These are phyloP conservation scores for Cyanidioschyzon merolae DNA, from an alignment of 23 red algal genomes.

Conservation along the genomic window DNA sequence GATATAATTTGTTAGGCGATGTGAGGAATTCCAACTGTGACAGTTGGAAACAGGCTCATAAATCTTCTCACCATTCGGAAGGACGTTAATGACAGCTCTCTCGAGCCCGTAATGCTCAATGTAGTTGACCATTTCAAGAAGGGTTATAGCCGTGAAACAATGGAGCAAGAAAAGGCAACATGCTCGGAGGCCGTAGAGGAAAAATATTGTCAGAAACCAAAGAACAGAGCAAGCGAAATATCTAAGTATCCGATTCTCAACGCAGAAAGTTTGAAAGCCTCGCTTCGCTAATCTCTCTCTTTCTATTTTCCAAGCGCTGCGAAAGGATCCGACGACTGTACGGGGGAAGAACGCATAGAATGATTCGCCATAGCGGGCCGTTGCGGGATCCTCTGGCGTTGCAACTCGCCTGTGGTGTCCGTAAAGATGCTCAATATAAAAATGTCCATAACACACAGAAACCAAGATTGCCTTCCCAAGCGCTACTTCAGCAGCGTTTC, in stretches of 20 bases:
- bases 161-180: constrained; percentile 40
- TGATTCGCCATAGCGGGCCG: constrained; percentile 41
- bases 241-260: constrained; percentile 26
- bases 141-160: constrained; percentile 32
- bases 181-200: constrained; percentile 22
- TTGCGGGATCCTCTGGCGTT: constrained; percentile 65
- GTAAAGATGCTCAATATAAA: constrained; percentile 61
- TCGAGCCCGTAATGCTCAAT: constrained; percentile 84
- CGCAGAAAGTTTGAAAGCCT: not conserved
- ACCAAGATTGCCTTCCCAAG: constrained; percentile 32
- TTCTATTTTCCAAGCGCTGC: constrained; percentile 64
- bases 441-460: constrained; percentile 50
- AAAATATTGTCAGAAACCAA: constrained; percentile 18
- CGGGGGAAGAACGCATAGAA: constrained; percentile 67
- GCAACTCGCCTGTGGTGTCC: constrained; percentile 74
- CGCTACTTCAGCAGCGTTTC: constrained; percentile 8
- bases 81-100: not conserved
- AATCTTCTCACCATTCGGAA: constrained; percentile 8
- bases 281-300: constrained; percentile 14
- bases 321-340: constrained; percentile 34
- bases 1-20: constrained; percentile 47
- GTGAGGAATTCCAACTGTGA: constrained; percentile 83
- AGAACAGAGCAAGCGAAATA: not conserved
- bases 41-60: constrained; percentile 46
- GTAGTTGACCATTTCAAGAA: constrained; percentile 75